Evolutionary conservation across 768 basidiomycete genomes (phyloP), one percentile per base, ranked within the genome.

Genomic region (Punctularia strigosozonata): DNA sequence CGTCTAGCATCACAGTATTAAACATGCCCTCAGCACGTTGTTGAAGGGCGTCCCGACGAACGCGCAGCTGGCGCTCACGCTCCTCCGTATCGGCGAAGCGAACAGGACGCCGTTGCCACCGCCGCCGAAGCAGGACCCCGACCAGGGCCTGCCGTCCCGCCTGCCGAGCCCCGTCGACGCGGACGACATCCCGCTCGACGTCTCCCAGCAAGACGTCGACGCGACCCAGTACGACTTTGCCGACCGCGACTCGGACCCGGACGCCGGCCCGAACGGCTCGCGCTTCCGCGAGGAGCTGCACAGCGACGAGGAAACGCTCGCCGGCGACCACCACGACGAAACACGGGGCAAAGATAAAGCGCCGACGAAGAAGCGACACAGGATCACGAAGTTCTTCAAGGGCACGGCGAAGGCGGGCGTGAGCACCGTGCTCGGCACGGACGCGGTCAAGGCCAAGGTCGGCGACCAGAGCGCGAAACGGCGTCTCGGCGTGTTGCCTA

Each of bases 31-130:
- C n/a, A 60, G 59, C 32, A 53, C 64, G 8, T 44, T 68, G 30
- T 52, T 69, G 20, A 46, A 46, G 2, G 63, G 63, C 15, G 62
- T 62, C 0, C 66, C 66, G 6, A 66, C 65, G 31, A 65, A 69
- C 43, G 59, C 62, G 22, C 66, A 69, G 42, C 58, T 69, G 7
- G 50, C 64, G 10, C 43, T 67, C 17, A 62, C 65, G 6, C 48
- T 69, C 15, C 52, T 67, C 4, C 58, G 67, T 4, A 50, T 65
- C 19, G 65, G 58, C 4, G 67, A 69, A 43, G 50, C 41, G 20
- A 51, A 52, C 28, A 57, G 59, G 24, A 47, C 54, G 3, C 67
- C 67, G 2, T 42, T 67, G 1, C 65, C 67, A 7, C 63, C 61
- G 2, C 61, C 65, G 22, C 58, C 51, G 7, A 30, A 15, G 15